Base-by-base conservation (phyloP, 768 basidiomycete species). In the Dioszegia aurantiaca region DNA sequence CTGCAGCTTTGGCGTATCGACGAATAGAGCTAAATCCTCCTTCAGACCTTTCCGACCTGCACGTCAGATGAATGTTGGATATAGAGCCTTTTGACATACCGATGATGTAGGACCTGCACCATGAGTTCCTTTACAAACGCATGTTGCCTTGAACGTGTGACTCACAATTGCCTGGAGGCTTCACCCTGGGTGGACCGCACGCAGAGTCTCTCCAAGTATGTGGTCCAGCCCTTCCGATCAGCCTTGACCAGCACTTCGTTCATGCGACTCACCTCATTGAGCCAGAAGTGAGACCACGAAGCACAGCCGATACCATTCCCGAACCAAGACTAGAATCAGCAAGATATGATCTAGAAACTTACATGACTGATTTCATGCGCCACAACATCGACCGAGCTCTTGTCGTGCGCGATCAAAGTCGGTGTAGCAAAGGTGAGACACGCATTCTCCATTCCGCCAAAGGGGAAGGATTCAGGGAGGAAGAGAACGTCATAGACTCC, bases 401-500 rank as follows among this genome's bases (percentile, higher is more conserved):
- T 83, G 73, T 98, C 94, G 0, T 90, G 90, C 4, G 91, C 85
- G 42, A 98, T 80, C 4, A 95, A 81, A 2, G 90, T 91, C 1
- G 91, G 91, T 0, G 90, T 93, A 39, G 91, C 78, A 79, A 93
- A 94, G 0, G 88, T 85, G 61, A 92, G 74, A 69, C 90, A 92
- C 0, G 88, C 84, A 68, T 93, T 92, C 83, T 94, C 90, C 89
- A 76, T 76, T 8, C 73, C 73, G 64, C 28, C 21, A 63, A 62
- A 52, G 8, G 92, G 93, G 82, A 95, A 97, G 0, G 88, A 87
- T 12, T 89, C 87, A 0, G 93, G 93, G 3, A 97, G 80, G 23
- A 97, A 85, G 19, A 97, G 81, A 1, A 94, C 74, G 72, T 97
- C 92, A 69, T 92, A 95, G 0, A 91, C 87, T 2, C 88, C 86